Evolutionary conservation across 2,329 filamentous ascomycete genomes (phyloP).

Genomic region (Aspergillus ibericus): DNA sequence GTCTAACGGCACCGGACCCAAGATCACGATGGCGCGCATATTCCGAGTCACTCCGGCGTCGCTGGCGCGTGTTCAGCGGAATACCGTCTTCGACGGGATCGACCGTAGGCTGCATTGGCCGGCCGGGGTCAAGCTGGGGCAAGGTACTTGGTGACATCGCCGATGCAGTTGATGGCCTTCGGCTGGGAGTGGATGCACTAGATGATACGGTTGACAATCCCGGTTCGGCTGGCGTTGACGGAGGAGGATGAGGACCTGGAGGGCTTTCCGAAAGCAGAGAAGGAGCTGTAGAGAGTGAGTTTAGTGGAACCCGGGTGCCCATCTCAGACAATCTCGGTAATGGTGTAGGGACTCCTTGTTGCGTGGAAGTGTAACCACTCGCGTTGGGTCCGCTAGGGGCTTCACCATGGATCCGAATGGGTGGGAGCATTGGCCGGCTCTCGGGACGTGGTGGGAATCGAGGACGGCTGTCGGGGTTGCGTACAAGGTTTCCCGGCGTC

Average conservation of each 20-base stretch:
- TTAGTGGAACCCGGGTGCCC: constrained; percentile 24
- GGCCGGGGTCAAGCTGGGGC: constrained; percentile 42
- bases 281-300: constrained; percentile 35
- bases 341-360: constrained; percentile 45
- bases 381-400: constrained; percentile 50
- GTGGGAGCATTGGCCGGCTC: constrained; percentile 55
- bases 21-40: constrained; percentile 57
- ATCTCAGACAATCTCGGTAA: constrained; percentile 36
- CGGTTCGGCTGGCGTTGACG: constrained; percentile 63
- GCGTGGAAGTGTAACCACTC: constrained; percentile 56
- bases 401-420: constrained; percentile 56
- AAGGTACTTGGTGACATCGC: constrained; percentile 40
- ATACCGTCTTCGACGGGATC: constrained; percentile 46
- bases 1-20: constrained; percentile 61
- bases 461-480: constrained; percentile 47
- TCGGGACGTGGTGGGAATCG: constrained; percentile 55
- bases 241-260: constrained; percentile 60
- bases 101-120: constrained; percentile 34
- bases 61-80: constrained; percentile 49
- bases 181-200: constrained; percentile 51
- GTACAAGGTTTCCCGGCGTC: constrained; percentile 44
- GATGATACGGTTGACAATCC: constrained; percentile 57
- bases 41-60: constrained; percentile 60
- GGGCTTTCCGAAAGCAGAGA: constrained; percentile 56
- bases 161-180: constrained; percentile 50